phyloP scores from a whole-genome alignment of 208 protist species.

The Trypanosomatidae sp. region DNA sequence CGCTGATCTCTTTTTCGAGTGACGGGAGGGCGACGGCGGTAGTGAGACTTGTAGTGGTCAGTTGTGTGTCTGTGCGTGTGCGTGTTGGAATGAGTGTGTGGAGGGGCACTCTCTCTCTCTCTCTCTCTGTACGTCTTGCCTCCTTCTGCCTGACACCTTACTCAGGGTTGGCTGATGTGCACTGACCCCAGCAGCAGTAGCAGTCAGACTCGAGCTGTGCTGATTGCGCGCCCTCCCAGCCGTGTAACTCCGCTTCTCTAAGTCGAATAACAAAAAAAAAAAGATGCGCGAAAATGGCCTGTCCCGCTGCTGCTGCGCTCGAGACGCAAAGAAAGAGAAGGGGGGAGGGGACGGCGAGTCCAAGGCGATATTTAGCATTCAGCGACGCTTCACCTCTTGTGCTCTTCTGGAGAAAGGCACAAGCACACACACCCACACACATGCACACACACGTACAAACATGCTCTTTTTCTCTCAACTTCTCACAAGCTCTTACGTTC shows the following conservation, averaged over 20 bases:
- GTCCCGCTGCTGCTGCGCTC: not conserved
- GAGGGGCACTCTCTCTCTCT: not conserved
- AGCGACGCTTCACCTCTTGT: not conserved
- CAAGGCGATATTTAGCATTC: not conserved
- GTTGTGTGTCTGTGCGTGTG: not conserved
- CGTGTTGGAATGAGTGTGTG: not conserved
- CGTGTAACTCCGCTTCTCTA: not conserved
- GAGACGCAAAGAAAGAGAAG: not conserved
- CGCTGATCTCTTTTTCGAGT: constrained; percentile 65
- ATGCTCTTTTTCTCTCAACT: not conserved
- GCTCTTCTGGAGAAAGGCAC: not conserved
- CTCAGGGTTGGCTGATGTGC: not conserved
- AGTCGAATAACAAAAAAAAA: not conserved
- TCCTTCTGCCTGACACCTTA: too few relatives aligned
- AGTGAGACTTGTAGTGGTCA: not conserved
- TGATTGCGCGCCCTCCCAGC: not conserved
- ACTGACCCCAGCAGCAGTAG: not conserved
- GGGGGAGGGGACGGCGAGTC: not conserved
- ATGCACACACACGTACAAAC: not conserved
- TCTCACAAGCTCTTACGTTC: not conserved
- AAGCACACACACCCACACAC: not conserved
- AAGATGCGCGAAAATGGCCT: not conserved
- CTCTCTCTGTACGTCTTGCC: not conserved
- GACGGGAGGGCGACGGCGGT: not conserved
- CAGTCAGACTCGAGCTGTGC: not conserved